Conservation (phyloP, 192 early-diverging fungal species). For the Kappamyces sp. region DNA sequence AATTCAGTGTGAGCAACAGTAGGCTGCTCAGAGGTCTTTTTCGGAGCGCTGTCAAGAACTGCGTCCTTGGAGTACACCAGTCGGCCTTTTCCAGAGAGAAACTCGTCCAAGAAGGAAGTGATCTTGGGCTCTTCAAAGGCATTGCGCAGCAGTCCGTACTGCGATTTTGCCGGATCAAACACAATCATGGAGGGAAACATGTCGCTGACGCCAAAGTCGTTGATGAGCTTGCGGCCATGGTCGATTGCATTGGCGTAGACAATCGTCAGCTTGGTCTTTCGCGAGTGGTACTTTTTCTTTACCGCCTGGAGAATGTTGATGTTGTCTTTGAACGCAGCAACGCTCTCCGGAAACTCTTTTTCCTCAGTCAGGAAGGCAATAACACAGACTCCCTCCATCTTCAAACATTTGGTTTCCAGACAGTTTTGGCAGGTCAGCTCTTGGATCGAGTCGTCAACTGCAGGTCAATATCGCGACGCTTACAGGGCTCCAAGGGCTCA, state of each 20-base stretch:
- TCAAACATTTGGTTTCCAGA: slow-evolving; percentile 42
- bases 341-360: slow-evolving; percentile 34
- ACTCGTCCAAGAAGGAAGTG: slow-evolving; percentile 37
- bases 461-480: neutral
- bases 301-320: slow-evolving; percentile 26
- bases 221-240: slow-evolving; percentile 31
- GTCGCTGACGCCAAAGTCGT: slow-evolving; percentile 43
- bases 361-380: slow-evolving; percentile 45
- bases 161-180: slow-evolving; percentile 37
- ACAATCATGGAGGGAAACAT: slow-evolving; percentile 37
- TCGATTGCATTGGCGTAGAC: slow-evolving; percentile 36
- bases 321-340: slow-evolving; percentile 24
- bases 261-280: slow-evolving; percentile 27
- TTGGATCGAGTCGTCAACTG: slow-evolving; percentile 27
- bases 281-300: slow-evolving; percentile 31
- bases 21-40: no score
- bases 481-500: slow-evolving; percentile 17
- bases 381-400: slow-evolving; percentile 34
- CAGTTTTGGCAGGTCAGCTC: slow-evolving; percentile 45
- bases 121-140: slow-evolving; percentile 41
- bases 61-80: no score
- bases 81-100: slow-evolving; percentile 25
- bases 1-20: no score
- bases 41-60: no score
- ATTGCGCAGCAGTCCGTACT: slow-evolving; percentile 36